A percentile compares a stretch with the other conserved stretches of the same genome.
phyloP scores from a whole-genome alignment of 495 filamentous ascomycete genomes.

The Penicillium dipodomyicola region DNA sequence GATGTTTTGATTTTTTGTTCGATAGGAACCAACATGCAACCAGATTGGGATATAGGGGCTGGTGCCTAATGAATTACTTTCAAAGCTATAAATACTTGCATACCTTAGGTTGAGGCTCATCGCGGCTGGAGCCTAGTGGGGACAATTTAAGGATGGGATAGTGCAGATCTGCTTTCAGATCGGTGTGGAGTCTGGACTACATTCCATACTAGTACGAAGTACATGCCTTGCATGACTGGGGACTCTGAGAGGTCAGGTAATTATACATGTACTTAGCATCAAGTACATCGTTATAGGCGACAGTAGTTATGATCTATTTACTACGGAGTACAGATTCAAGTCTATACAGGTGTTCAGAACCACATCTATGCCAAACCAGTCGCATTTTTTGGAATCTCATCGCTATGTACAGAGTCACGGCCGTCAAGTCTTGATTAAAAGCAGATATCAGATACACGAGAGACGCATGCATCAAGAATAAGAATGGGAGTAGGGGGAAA shows the following conservation, averaged over 20 bases:
- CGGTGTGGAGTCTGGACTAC: too few species aligned
- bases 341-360: neutral
- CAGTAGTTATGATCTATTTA: neutral
- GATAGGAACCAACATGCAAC: too few species aligned
- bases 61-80: too few species aligned
- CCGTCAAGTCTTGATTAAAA: slow-evolving; percentile 16
- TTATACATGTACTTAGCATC: neutral
- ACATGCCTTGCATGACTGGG: too few species aligned
- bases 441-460: slow-evolving; percentile 12
- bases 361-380: slow-evolving; percentile 12
- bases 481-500: neutral
- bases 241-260: neutral
- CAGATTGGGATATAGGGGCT: too few species aligned
- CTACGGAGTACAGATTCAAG: neutral
- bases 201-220: too few species aligned
- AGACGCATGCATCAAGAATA: slow-evolving; percentile 16
- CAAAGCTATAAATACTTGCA: too few species aligned
- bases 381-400: slow-evolving; percentile 9
- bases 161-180: too few species aligned
- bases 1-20: too few species aligned
- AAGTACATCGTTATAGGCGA: neutral
- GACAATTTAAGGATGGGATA: too few species aligned
- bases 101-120: too few species aligned
- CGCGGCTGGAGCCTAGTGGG: too few species aligned
- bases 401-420: slow-evolving; percentile 13